phyloP scores from a whole-genome alignment of 73 alveolate species.

The Paramecium primaurelia region DNA sequence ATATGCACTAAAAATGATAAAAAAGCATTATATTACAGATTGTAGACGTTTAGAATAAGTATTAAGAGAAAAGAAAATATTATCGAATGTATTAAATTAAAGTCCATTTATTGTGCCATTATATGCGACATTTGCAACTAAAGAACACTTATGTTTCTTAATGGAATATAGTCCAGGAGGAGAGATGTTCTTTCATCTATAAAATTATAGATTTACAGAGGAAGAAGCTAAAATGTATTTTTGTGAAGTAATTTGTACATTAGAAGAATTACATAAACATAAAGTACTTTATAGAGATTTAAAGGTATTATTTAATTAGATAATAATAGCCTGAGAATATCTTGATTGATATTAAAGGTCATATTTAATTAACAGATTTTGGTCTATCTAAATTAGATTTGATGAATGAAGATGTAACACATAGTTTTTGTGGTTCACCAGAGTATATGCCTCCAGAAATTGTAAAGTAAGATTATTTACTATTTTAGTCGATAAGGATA shows the following conservation, averaged over 20 bases:
- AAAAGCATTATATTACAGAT: constrained; percentile 50
- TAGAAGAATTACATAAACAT: constrained; percentile 69
- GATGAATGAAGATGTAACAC: constrained; percentile 54
- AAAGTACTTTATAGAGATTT: constrained; percentile 72
- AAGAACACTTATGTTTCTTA: constrained; percentile 53
- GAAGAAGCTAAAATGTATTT: constrained; percentile 64
- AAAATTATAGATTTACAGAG: constrained; percentile 56
- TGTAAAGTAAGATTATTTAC: neutral
- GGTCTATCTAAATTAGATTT: constrained; percentile 69
- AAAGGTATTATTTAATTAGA: constrained; percentile 22
- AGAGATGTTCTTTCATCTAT: constrained; percentile 66
- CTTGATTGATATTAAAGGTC: constrained; percentile 69
- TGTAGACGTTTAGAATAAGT: constrained; percentile 57
- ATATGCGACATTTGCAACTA: constrained; percentile 57
- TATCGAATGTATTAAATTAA: constrained; percentile 40
- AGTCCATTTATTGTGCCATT: constrained; percentile 47
- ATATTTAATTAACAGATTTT: constrained; percentile 71
- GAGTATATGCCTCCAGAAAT: constrained; percentile 79
- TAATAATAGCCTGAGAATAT: constrained; percentile 71
- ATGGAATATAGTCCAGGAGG: constrained; percentile 88
- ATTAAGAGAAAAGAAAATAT: constrained; percentile 58
- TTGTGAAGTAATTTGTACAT: constrained; percentile 61
- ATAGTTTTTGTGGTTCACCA: constrained; percentile 75
- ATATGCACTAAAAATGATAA: constrained; percentile 58
- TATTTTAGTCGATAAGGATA: constrained; percentile 59